A percentile compares a stretch with the other conserved stretches of the same genome.
These are phyloP conservation scores for Pseudoturritis turrita DNA, from an alignment of 345 rosid species.

Conservation along the genomic window DNA sequence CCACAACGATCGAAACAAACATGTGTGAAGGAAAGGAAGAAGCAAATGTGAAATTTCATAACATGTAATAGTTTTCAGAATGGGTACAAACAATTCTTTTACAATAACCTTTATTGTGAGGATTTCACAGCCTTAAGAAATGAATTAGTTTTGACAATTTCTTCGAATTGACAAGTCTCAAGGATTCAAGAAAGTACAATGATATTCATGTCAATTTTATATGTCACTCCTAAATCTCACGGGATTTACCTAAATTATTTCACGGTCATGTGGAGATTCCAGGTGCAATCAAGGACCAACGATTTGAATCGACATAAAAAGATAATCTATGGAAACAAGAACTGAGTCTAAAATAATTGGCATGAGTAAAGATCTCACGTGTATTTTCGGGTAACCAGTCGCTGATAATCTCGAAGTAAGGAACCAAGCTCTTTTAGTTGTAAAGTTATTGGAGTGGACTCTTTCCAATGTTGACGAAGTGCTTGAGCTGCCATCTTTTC, in stretches of 20 bases:
- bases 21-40: constrained; percentile 3
- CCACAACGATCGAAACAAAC: constrained; percentile 6
- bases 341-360: background rate
- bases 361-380: constrained; percentile 46
- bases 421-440: constrained; percentile 75
- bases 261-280: background rate
- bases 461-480: constrained; percentile 80
- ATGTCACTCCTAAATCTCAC: background rate
- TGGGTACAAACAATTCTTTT: background rate
- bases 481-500: constrained; percentile 49
- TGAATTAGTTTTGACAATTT: background rate
- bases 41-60: background rate
- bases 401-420: constrained; percentile 85
- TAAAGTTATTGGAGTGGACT: constrained; percentile 46
- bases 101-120: background rate
- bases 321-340: background rate
- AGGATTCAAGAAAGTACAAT: background rate
- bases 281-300: background rate
- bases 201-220: background rate
- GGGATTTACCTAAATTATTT: background rate
- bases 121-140: background rate
- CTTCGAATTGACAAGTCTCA: background rate
- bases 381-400: constrained; percentile 46
- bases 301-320: background rate
- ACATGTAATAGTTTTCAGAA: background rate